These are phyloP conservation scores for Erodium maritimum DNA, from an alignment of 345 rosid genomes.

Conservation along the genomic window DNA sequence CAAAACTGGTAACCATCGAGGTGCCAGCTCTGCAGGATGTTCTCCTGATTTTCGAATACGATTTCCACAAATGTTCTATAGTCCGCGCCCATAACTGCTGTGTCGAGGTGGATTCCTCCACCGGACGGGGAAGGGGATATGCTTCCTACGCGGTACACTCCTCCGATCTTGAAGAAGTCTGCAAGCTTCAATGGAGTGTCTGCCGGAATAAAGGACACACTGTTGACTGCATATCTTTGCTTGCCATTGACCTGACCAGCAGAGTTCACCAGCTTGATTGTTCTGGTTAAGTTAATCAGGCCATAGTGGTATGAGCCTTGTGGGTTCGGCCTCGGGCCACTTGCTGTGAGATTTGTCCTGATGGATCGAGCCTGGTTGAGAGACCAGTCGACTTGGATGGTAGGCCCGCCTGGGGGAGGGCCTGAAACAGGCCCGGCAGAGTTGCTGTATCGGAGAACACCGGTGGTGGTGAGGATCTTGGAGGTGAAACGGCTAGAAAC, in stretches of 20 bases:
- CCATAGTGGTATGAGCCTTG: constrained; percentile 26
- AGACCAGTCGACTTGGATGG: constrained; percentile 22
- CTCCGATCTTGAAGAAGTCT: constrained; percentile 25
- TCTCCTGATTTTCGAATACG: constrained; percentile 20
- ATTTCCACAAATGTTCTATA: constrained; percentile 22
- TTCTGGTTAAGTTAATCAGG: constrained; percentile 21
- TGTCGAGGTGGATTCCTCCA: constrained; percentile 23
- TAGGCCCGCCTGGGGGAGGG: constrained; percentile 29
- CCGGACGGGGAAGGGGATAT: constrained; percentile 17
- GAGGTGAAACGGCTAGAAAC: constrained; percentile 25
- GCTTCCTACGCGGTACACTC: constrained; percentile 24
- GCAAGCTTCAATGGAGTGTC: constrained; percentile 33
- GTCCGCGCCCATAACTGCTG: constrained; percentile 20
- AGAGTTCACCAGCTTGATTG: constrained; percentile 15
- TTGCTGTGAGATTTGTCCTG: constrained; percentile 41
- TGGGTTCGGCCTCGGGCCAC: constrained; percentile 25
- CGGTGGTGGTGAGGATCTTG: constrained; percentile 19
- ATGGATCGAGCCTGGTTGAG: constrained; percentile 41
- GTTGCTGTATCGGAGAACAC: constrained; percentile 23
- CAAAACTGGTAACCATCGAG: constrained; percentile 27
- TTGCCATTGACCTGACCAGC: constrained; percentile 28
- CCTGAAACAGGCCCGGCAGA: constrained; percentile 24
- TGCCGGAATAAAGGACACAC: constrained; percentile 19
- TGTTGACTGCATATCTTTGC: constrained; percentile 27
- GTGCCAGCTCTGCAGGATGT: constrained; percentile 25